phyloP scores from a whole-genome alignment of 163 green algal genomes.

The Prototheca wickerhamii region DNA sequence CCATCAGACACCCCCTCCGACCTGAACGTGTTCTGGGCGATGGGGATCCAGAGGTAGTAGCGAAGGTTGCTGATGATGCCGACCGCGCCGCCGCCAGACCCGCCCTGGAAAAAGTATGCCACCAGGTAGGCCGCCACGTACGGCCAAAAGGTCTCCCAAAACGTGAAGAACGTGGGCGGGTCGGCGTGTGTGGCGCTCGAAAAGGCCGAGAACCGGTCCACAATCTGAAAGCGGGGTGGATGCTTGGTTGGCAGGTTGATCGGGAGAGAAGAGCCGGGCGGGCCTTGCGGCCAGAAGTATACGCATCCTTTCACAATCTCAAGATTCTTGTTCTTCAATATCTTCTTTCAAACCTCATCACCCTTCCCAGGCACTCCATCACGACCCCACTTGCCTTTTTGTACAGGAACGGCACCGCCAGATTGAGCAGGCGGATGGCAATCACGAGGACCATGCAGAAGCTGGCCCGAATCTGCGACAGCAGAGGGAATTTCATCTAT shows the following conservation, averaged over 20 bases:
- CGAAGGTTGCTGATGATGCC: slow-evolving; percentile 66
- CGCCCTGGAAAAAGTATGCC: slow-evolving; percentile 64
- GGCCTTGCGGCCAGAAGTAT: too few relatives aligned
- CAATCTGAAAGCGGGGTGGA: slow-evolving; percentile 21
- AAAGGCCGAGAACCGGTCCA: slow-evolving; percentile 43
- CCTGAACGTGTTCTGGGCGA: slow-evolving; percentile 56
- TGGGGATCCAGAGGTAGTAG: slow-evolving; percentile 68
- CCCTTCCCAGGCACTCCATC: too few relatives aligned
- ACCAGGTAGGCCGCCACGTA: slow-evolving; percentile 50
- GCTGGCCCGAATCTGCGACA: slow-evolving; percentile 32
- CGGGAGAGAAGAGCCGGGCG: too few relatives aligned
- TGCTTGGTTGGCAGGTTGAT: too few relatives aligned
- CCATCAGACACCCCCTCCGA: slow-evolving; percentile 6
- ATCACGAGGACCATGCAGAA: slow-evolving; percentile 56
- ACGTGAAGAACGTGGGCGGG: slow-evolving; percentile 12
- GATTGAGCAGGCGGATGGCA: slow-evolving; percentile 55
- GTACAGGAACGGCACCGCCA: slow-evolving; percentile 65
- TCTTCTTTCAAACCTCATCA: slow-evolving; percentile 23
- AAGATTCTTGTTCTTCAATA: not conserved
- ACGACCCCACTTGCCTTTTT: too few relatives aligned
- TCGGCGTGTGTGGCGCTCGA: slow-evolving; percentile 22
- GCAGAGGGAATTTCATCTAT: too few relatives aligned
- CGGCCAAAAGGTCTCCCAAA: slow-evolving; percentile 53
- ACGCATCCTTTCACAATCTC: not conserved
- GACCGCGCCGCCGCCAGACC: slow-evolving; percentile 49